Evolutionary conservation across 345 rosid species (phyloP), one percentile per base, ranked within the genome.

Genomic region (Salix udensis): DNA sequence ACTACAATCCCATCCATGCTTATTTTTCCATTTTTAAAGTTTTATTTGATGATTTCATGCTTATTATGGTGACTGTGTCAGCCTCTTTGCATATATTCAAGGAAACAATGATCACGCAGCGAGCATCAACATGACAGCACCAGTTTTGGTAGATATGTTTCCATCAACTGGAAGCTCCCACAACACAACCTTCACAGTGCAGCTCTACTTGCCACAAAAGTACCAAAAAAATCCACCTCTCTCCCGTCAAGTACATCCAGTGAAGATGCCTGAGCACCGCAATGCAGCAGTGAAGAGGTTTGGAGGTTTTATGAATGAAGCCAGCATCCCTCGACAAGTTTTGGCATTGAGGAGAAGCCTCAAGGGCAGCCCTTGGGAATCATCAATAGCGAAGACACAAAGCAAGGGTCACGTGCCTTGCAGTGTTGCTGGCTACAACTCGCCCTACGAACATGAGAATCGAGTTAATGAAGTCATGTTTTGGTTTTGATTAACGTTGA

Each of bases 101-200:
- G 28, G 64, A 23, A 58, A 58, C 64, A 58, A 58, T 23, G 68
- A 65, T 26, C 39, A 14, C 42, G 79, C 67, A 70, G 76, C 64
- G 40, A 76, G 67, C 30, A 72, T 78, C 62, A 72, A 61, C 74
- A 77, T 74, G 85, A 81, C 83, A 60, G 82, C 82, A 19, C 83
- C 82, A 73, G 78, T 81, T 67, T 26, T 77, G 72, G 46, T 77
- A n/a, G 66, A 77, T 21, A 76, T 83, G 46, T 11, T 58, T 37
- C 74, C 86, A 46, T 55, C 62, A n/a, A 55, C 6, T 4, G 28
- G 13, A n/a, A 55, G 28, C 23, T 55, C 62, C 26, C 28, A 9
- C 62, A 3, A 9, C 62, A 9, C 14, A 55, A n/a, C 26, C 24
- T 53, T 53, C 7, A 55, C 6, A 21, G 23, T 55, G 61, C 61